Conservation (phyloP, 2,329 filamentous ascomycete genomes). For the Aschersonia sp. region DNA sequence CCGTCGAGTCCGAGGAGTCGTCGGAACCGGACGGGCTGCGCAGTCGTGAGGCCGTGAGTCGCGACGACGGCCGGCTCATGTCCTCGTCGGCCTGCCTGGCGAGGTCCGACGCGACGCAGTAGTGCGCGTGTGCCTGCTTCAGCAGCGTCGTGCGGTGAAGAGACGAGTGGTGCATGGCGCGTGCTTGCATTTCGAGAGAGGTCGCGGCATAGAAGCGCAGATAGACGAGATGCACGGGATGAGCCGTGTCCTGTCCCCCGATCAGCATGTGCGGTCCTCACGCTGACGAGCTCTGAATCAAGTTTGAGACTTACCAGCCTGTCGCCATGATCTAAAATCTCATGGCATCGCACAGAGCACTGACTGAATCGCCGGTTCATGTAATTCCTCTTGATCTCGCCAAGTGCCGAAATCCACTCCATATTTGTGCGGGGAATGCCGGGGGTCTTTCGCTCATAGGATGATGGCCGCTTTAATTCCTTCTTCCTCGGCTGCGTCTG, state of each 20-base stretch:
- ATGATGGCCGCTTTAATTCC: background rate
- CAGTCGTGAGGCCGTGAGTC: slow-evolving; percentile 25
- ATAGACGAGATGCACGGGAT: slow-evolving; percentile 42
- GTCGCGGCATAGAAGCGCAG: slow-evolving; percentile 47
- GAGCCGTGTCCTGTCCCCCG: slow-evolving; percentile 19
- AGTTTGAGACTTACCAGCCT: slow-evolving; percentile 21
- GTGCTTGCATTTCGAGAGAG: slow-evolving; percentile 42
- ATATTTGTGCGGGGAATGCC: slow-evolving; percentile 22
- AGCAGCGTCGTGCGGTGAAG: slow-evolving; percentile 32
- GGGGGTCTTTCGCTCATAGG: background rate
- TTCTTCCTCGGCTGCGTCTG: background rate
- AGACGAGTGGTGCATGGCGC: slow-evolving; percentile 29
- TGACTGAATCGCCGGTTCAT: slow-evolving; percentile 33
- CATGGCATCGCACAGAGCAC: slow-evolving; percentile 36
- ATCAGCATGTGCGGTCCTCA: background rate
- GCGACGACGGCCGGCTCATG: slow-evolving; percentile 22
- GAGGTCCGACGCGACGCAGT: slow-evolving; percentile 31
- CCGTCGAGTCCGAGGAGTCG: slow-evolving; percentile 28
- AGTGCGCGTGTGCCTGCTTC: slow-evolving; percentile 36
- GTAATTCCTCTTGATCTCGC: slow-evolving; percentile 40
- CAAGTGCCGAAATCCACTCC: slow-evolving; percentile 37
- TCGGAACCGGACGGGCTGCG: slow-evolving; percentile 32
- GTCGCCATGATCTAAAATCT: slow-evolving; percentile 34
- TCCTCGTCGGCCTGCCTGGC: slow-evolving; percentile 29
- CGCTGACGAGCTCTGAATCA: background rate